A percentile compares a stretch with the other conserved stretches of the same genome.
phyloP scores from a whole-genome alignment of 2,329 filamentous ascomycete species.

The Exophiala oligosperma region DNA sequence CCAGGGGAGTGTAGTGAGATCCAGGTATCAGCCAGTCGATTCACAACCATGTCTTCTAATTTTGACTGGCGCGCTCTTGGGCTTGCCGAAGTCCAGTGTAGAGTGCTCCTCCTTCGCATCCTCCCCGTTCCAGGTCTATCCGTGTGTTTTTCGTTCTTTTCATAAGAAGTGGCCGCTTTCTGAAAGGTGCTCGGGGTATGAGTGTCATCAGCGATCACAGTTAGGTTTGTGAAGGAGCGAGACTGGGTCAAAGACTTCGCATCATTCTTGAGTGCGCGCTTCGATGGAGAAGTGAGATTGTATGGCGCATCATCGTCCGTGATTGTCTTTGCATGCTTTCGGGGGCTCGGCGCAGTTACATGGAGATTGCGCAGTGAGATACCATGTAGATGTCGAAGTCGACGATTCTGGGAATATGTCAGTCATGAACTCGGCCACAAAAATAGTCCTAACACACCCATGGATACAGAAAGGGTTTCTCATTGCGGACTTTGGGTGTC shows the following conservation, averaged over 20 bases:
- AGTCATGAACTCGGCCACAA: background rate
- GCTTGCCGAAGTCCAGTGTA: conserved; percentile 63
- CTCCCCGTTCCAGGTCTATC: conserved; percentile 39
- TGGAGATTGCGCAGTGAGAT: conserved; percentile 84
- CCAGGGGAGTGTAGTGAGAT: conserved; percentile 75
- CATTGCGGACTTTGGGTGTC: conserved; percentile 22
- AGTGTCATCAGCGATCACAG: conserved; percentile 16
- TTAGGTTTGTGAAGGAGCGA: conserved; percentile 49
- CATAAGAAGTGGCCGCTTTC: conserved; percentile 24
- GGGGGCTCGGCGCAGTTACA: conserved; percentile 58
- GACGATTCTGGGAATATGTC: conserved; percentile 65
- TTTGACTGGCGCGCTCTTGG: conserved; percentile 68
- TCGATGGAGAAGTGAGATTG: conserved; percentile 64
- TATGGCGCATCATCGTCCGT: conserved; percentile 75
- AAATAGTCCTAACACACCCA: conserved; percentile 39
- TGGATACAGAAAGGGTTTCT: conserved; percentile 53
- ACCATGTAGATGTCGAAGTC: conserved; percentile 81
- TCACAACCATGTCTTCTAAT: conserved; percentile 70
- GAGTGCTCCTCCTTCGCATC: conserved; percentile 57
- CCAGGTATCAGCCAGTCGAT: conserved; percentile 80
- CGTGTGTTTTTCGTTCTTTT: conserved; percentile 24
- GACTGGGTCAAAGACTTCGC: conserved; percentile 55
- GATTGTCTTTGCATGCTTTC: conserved; percentile 61
- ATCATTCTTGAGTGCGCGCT: conserved; percentile 58
- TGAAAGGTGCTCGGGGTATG: conserved; percentile 24